Evolutionary conservation across 352 stramenopile genomes (phyloP).

Genomic region (Globisporangium irregulare): DNA sequence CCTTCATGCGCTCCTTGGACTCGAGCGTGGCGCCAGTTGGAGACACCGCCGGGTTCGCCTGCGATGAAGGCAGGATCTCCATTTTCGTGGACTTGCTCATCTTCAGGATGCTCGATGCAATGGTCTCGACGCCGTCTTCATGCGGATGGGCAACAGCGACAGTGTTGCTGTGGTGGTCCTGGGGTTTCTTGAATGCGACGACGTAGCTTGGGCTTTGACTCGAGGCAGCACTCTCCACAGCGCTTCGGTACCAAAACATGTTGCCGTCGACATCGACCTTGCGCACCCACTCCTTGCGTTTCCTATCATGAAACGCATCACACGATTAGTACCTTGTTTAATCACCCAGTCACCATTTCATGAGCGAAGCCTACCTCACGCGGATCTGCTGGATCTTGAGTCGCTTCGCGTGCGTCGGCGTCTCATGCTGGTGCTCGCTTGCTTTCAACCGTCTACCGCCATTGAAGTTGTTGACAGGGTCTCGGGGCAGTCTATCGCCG

Average conservation of each 20-base stretch:
- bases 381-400: slow-evolving; percentile 8
- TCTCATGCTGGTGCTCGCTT: slow-evolving; percentile 11
- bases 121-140: background rate
- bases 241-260: slow-evolving; percentile 50
- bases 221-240: slow-evolving; percentile 13
- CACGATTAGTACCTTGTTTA: too few relatives aligned
- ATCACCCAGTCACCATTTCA: background rate
- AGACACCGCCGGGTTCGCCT: background rate
- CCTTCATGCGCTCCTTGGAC: slow-evolving; percentile 3
- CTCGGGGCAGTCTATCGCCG: slow-evolving; percentile 44
- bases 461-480: background rate
- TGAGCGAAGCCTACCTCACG: slow-evolving; percentile 3
- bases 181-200: slow-evolving; percentile 28
- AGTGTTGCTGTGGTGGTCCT: background rate
- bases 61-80: background rate
- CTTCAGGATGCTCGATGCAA: background rate
- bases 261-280: slow-evolving; percentile 57
- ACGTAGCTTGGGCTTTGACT: slow-evolving; percentile 24
- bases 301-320: slow-evolving; percentile 21
- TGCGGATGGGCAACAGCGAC: background rate
- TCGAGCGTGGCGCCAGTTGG: background rate
- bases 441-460: background rate
- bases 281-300: slow-evolving; percentile 66
- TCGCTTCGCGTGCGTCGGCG: background rate
- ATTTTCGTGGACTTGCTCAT: background rate